Base-by-base conservation (phyloP, 2,329 filamentous ascomycete species). In the Clarireedia paspali region DNA sequence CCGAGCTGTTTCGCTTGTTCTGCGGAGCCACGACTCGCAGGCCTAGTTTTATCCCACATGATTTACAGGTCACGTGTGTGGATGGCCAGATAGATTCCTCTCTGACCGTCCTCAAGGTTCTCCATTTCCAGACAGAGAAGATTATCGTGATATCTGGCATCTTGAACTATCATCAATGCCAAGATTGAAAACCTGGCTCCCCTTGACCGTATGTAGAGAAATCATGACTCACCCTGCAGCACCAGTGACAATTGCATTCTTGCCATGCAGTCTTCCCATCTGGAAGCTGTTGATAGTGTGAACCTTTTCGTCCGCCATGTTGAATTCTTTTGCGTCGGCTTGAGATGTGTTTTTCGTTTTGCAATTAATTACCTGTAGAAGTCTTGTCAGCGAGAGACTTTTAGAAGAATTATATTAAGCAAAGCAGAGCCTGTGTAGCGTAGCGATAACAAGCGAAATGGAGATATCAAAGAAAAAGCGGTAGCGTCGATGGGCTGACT, bases 161-260 rank as follows among this genome's bases (percentile, higher is more conserved):
- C 42, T 23, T 14, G 42, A 24, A 26, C 42, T 46, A 24, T 45
- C 20, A 46, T 12, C 6, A 23, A 46, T 24, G 23, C 23, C 12
- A 12, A 46, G 10, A 23, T 17, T n/a, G 36, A 20, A 15, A 46
- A 46, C 6, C 23, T 4, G 14, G 15, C n/a, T 5, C n/a, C 17
- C n/a, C 9, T 15, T 20, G 9, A 9, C 17, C 15, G 3, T n/a
- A 15, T 5, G 23, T 5, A 24, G 27, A 38, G 5, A 46, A 20
- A 38, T n/a, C 44, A 53, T 47, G 45, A 72, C 78, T 70, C 75
- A 87, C 84, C 84, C 83, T 66, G 82, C 85, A 61, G 83, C 85
- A 64, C 85, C 85, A 39, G 85, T 88, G 67, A 88, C 77, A 66
- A 88, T 68, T 6, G 70, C 68, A 58, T 73, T 72, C 59, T 70